Conservation (phyloP, 2,329 filamentous ascomycete species). For the Xylariaceae sp. region DNA sequence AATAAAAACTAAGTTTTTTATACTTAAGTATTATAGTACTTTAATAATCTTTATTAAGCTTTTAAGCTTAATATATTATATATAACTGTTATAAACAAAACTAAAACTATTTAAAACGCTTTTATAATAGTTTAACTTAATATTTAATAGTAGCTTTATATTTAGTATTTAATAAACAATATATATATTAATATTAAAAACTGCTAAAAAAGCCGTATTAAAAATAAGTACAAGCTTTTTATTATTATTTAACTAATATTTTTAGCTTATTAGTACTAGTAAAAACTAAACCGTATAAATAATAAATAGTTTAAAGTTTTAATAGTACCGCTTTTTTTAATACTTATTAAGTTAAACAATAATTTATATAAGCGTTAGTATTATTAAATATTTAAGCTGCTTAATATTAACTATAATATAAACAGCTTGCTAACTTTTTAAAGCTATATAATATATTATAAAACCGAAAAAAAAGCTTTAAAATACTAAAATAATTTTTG, state of each 20-base stretch:
- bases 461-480: background rate
- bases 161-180: conserved; percentile 6
- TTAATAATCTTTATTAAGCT: background rate
- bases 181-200: background rate
- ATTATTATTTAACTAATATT: background rate
- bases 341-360: background rate
- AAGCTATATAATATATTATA: background rate
- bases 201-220: background rate
- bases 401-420: conserved; percentile 16
- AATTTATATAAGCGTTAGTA: background rate
- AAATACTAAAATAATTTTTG: conserved; percentile 7
- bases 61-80: background rate
- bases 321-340: background rate
- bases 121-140: background rate
- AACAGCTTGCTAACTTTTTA: conserved; percentile 9
- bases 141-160: background rate
- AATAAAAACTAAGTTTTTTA: background rate
- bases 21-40: background rate
- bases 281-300: background rate
- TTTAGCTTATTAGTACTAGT: background rate
- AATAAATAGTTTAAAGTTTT: background rate
- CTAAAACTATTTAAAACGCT: background rate
- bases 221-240: background rate
- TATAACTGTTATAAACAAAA: background rate
- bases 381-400: background rate